Percentiles rank a stretch among this genome's conserved stretches.
phyloP scores from a whole-genome alignment of 371 early-diverging fungal species.

The Mucor plumbeus region DNA sequence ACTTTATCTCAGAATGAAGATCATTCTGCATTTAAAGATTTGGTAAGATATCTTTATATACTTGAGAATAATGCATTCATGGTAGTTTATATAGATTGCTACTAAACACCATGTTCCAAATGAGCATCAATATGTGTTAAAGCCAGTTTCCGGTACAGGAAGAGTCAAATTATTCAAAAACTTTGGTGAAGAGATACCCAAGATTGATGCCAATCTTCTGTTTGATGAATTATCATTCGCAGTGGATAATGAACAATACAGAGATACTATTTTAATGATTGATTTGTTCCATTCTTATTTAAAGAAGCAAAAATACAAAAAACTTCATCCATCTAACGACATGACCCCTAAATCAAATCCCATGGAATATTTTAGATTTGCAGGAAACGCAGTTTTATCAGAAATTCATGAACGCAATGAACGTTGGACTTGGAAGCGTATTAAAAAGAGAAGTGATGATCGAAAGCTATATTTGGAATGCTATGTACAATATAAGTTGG shows the following conservation, averaged over 20 bases:
- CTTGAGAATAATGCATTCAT: neutral
- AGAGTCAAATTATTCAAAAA: conserved; percentile 75
- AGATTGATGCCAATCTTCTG: conserved; percentile 69
- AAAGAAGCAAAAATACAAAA: conserved; percentile 73
- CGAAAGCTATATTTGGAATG: conserved; percentile 81
- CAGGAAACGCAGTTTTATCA: conserved; percentile 72
- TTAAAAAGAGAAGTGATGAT: conserved; percentile 84
- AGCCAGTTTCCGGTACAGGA: conserved; percentile 94
- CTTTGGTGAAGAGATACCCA: conserved; percentile 67
- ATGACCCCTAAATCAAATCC: conserved; percentile 84
- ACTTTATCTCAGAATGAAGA: conserved; percentile 71
- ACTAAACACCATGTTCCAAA: conserved; percentile 56
- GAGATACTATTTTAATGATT: conserved; percentile 78
- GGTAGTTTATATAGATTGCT: conserved; percentile 52
- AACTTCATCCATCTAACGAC: conserved; percentile 78
- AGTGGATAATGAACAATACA: conserved; percentile 90
- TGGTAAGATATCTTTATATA: conserved; percentile 40
- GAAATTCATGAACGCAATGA: conserved; percentile 89
- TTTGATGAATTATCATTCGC: conserved; percentile 95
- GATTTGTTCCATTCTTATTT: conserved; percentile 82
- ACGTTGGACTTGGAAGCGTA: conserved; percentile 87
- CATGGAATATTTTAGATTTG: conserved; percentile 86
- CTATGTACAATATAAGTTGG: conserved; percentile 74
- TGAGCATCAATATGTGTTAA: conserved; percentile 85
- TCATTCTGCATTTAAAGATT: conserved; percentile 55